Evolutionary conservation across 2,329 filamentous ascomycete species (phyloP).

Genomic region (Colletotrichum lini): DNA sequence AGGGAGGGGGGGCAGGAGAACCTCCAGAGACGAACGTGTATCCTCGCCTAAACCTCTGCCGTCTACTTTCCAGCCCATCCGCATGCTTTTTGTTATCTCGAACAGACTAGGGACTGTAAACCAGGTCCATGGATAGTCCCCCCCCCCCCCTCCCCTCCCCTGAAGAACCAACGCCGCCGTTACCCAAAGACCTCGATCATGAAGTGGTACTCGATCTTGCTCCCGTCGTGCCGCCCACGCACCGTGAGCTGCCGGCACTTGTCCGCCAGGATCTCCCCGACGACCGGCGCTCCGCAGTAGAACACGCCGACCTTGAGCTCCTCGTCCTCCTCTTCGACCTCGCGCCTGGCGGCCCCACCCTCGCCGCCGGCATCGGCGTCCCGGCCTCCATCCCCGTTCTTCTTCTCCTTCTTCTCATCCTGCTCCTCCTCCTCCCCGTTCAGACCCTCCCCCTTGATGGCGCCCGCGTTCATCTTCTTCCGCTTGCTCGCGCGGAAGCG

Average conservation of each 20-base stretch:
- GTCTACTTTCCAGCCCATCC: not conserved
- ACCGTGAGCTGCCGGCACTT: constrained; percentile 65
- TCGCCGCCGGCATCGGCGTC: not conserved
- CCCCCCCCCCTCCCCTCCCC: no score
- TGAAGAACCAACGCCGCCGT: not conserved
- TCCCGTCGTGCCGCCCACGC: constrained; percentile 65
- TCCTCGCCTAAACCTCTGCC: not conserved
- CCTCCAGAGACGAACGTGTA: not conserved
- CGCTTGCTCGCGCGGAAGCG: constrained; percentile 49
- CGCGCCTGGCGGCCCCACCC: constrained; percentile 3
- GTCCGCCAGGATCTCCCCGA: constrained; percentile 70
- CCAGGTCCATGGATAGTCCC: not conserved
- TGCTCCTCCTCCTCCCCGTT: constrained; percentile 16
- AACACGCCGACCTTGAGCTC: constrained; percentile 68
- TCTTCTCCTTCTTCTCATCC: not conserved
- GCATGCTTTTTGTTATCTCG: not conserved
- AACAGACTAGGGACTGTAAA: not conserved
- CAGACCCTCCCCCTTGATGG: constrained; percentile 20
- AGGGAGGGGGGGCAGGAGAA: no score
- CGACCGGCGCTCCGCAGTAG: constrained; percentile 69
- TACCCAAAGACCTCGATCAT: constrained; percentile 71
- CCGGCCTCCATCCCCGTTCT: not conserved
- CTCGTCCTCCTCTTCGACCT: constrained; percentile 47
- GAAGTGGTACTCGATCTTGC: constrained; percentile 69
- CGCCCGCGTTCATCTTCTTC: constrained; percentile 32